Evolutionary conservation across 2,329 filamentous ascomycete species (phyloP).

Genomic region (Rutstroemia sp.): DNA sequence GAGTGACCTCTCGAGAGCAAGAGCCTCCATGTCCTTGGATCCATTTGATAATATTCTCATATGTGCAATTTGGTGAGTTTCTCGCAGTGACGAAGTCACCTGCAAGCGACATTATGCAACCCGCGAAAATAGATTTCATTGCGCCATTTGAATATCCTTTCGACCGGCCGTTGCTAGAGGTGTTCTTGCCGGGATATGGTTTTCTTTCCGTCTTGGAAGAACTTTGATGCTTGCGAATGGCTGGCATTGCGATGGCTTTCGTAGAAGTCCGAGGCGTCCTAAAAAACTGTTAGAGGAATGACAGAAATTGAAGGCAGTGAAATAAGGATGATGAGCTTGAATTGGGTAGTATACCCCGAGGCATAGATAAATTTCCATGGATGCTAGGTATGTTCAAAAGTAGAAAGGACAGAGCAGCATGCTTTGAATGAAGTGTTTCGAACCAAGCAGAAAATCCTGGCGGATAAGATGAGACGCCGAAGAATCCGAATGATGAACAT

Average conservation of each 20-base stretch:
- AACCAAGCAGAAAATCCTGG: no score
- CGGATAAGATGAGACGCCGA: no score
- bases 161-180: background rate
- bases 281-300: no score
- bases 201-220: background rate
- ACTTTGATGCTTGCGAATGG: background rate
- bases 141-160: constrained; percentile 5
- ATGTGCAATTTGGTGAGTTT: constrained; percentile 30
- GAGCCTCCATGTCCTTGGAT: constrained; percentile 53
- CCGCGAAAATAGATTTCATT: constrained; percentile 39
- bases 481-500: no score
- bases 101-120: constrained; percentile 46
- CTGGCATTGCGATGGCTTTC: background rate
- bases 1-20: constrained; percentile 44
- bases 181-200: background rate
- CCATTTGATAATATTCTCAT: constrained; percentile 59
- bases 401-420: no score
- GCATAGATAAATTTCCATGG: no score
- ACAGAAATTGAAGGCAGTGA: no score
- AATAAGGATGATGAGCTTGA: no score
- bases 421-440: no score
- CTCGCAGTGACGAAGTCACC: constrained; percentile 43
- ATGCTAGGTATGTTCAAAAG: no score
- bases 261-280: background rate
- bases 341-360: no score